Evolutionary conservation across 2,329 filamentous ascomycete genomes (phyloP), one percentile per base, ranked within the genome.

Genomic region (Calonectria hawksworthii): DNA sequence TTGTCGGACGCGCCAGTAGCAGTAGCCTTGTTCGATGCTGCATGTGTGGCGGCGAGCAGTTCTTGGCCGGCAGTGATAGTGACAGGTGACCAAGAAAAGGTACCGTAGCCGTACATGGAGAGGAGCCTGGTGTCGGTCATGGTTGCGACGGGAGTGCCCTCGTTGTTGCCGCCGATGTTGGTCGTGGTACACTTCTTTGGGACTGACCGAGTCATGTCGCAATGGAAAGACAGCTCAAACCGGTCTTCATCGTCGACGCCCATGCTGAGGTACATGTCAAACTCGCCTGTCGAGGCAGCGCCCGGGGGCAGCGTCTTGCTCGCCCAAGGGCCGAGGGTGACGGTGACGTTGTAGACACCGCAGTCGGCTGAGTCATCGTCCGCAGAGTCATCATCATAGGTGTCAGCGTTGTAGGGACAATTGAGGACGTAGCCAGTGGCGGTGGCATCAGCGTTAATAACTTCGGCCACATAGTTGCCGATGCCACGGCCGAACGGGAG

Each of bases 271-370:
- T n/a, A 69, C 21, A 65, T 13, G 16, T 72, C 69, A 18, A 70
- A 76, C 3, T 18, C 50, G 11, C 74, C 76, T 0, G 76, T 75
- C 23, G 26, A n/a, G 1, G 50, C 69, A 3, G 72, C 72, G n/a
- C 69, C 70, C 1, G 70, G 51, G 4, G 70, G 36, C 6, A 72
- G 28, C 16, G 76, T 76, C 36, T 77, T 68, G 47, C 67, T 71
- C 2, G 76, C 74, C 74, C 76, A 77, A 21, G 74, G 51, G 21
- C 74, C 76, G 7, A 76, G 30, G 0, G 67, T 68, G 41, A 74
- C 2, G 26, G 69, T 44, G 16, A 72, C 38, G 59, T 70, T 65
- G 30, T 59, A 64, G 6, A 38, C 44, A 34, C 63, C 64, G 71
- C 75, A 77, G 7, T 50, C 50, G 4, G 65, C n/a, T n/a, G n/a